Evolutionary conservation across 176 grass and related monocot species (phyloP), one percentile per base, ranked within the genome.

Genomic region (Phyllostachys edulis): DNA sequence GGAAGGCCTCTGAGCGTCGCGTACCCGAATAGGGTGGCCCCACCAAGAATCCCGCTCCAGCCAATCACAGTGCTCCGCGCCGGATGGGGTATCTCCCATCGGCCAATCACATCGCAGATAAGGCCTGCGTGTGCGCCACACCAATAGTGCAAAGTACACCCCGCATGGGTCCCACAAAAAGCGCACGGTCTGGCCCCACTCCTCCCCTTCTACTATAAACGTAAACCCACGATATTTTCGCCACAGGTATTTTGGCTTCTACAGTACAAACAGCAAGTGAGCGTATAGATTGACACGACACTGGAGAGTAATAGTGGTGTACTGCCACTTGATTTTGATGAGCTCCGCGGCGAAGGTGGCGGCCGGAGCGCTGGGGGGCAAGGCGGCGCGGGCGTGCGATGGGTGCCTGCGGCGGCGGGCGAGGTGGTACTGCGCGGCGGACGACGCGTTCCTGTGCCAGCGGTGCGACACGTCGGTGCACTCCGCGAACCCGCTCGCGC

Each of bases 361-460:
- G 41, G 89, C 76, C 9, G 90, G 65, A 1, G 90, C 63, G 3
- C 44, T 95, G 69, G 89, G 87, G 5, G 81, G 87, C 60, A 98
- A 95, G 93, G 67, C 83, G 16, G 91, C 93, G 7, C 80, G 96
- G 38, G 91, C 96, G 26, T 98, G 96, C 50, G 93, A 98, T 52
- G 91, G 91, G 1, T 98, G 96, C 85, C 71, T 93, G 6, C 83
- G 96, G 1, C 80, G 89, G 42, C 91, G 96, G 16, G 96, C 91
- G 51, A 76, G 93, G 75, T 98, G 96, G 93, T 98, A 93, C 73
- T 98, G 96, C 79, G 93, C 87, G 4, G 91, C 93, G 5, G 93
- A 98, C 79, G 91, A 98, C 69, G 96, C 91, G 44, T 98, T 98
- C 83, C 96, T 98, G 44, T 98, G 96, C 89, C 93, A 92, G 83